A percentile compares a stretch with the other conserved stretches of the same genome.
Evolutionary conservation across 2,329 filamentous ascomycete species (phyloP).

Genomic region (Teratosphaeria pseudoeucalypti): DNA sequence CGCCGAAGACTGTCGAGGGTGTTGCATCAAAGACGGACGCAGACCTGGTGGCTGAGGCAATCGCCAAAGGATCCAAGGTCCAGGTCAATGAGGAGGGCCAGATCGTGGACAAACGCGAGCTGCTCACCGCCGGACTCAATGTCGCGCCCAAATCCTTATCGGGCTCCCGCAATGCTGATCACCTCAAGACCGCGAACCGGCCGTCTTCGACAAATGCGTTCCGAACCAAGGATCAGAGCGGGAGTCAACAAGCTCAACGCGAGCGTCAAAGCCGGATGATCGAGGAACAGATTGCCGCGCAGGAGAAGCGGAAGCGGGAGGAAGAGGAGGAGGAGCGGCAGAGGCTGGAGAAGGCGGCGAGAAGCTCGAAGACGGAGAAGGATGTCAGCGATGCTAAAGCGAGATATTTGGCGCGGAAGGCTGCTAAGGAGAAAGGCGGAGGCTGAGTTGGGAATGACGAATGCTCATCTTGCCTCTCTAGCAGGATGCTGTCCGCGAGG

Average conservation of each 20-base stretch:
- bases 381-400: slow-evolving; percentile 72
- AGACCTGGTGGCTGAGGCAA: slow-evolving; percentile 58
- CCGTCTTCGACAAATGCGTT: slow-evolving; percentile 23
- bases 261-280: slow-evolving; percentile 72
- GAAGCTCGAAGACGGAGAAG: slow-evolving; percentile 66
- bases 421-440: slow-evolving; percentile 48
- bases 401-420: slow-evolving; percentile 67
- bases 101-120: slow-evolving; percentile 73
- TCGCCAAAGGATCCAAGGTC: slow-evolving; percentile 52
- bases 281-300: slow-evolving; percentile 63
- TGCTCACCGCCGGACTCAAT: slow-evolving; percentile 67
- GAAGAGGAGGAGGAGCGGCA: slow-evolving; percentile 56
- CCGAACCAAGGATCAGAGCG: background rate
- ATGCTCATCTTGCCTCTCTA: background rate
- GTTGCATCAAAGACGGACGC: slow-evolving; percentile 39
- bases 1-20: slow-evolving; percentile 19
- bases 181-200: slow-evolving; percentile 19
- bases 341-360: slow-evolving; percentile 54
- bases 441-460: slow-evolving; percentile 10
- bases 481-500: too few relatives aligned
- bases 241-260: slow-evolving; percentile 53
- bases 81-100: slow-evolving; percentile 73
- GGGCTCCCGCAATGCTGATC: slow-evolving; percentile 17
- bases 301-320: slow-evolving; percentile 60
- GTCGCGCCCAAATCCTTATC: slow-evolving; percentile 34